Evolutionary conservation across 2,329 filamentous ascomycete species (phyloP), one percentile per base, ranked within the genome.

Genomic region (Aspergillus versicolor): DNA sequence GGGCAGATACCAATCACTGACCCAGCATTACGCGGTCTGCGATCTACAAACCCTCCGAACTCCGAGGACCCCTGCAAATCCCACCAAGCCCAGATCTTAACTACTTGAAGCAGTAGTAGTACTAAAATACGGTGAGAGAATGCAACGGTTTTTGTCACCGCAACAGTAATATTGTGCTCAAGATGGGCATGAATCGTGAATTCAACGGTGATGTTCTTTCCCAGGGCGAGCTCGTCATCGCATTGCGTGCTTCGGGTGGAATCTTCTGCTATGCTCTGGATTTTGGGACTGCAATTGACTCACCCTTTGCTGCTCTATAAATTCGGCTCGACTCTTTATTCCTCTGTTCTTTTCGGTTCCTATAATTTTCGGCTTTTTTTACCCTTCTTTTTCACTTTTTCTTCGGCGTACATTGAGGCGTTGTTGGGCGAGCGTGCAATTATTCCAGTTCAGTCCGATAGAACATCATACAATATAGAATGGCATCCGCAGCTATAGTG

Each of bases 231-330:
- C 43, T 44, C 47, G 58, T 55, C 52, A 61, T 57, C 53, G 56
- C 60, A 63, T 65, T 62, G 61, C 60, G 62, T 64, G 62, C 62
- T 64, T 60, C 53, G 43, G 41, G 47, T 43, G 52, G 40, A 52
- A 55, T 60, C 51, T 60, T 51, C 43, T 42, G 45, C 41, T 46
- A 59, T 43, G 37, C 22, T 45, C 32, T 34, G 47, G 30, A 11
- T 47, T 30, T 43, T 54, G 52, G 44, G 24, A 48, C 44, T 24
- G 43, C 21, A 24, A 44, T 46, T 52, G 52, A 37, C 34, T 45
- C 47, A 46, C 52, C 34, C 37, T 34, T 45, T 19, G 24, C 3
- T n/a, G 27, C n/a, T 17, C 27, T 57, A 51, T 40, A 22, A 30
- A 45, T 44, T 32, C 27, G 38, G 13, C 40, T 37, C 46, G n/a